Conservation (phyloP, 768 basidiomycete species). For the Macrolepiota fuliginosa region DNA sequence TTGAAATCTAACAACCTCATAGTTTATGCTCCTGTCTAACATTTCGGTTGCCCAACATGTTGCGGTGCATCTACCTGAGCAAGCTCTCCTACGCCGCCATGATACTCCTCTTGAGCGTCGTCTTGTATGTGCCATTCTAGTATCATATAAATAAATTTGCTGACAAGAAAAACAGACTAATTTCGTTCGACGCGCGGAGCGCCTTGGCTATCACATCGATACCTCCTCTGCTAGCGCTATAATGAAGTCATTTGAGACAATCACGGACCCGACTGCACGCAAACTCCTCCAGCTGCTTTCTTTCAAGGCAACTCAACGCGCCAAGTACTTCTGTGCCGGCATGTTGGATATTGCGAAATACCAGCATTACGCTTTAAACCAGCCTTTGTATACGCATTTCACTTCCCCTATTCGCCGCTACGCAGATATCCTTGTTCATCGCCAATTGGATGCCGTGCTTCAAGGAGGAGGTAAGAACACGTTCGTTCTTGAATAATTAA, state of each 20-base stretch:
- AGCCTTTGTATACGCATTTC: slow-evolving; percentile 92
- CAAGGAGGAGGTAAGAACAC: slow-evolving; percentile 57
- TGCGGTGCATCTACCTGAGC: slow-evolving; percentile 92
- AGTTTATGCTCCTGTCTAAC: slow-evolving; percentile 96
- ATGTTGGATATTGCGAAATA: slow-evolving; percentile 99
- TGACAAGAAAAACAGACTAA: slow-evolving; percentile 47
- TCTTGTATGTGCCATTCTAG: slow-evolving; percentile 48
- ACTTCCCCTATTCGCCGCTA: slow-evolving; percentile 92
- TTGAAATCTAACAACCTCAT: slow-evolving; percentile 9
- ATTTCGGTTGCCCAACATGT: slow-evolving; percentile 89
- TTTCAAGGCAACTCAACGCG: slow-evolving; percentile 89
- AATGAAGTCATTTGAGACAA: slow-evolving; percentile 79
- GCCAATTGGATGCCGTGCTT: slow-evolving; percentile 89
- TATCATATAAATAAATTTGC: slow-evolving; percentile 8
- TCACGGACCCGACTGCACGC: slow-evolving; percentile 72
- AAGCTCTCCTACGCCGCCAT: slow-evolving; percentile 93
- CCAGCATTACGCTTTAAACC: slow-evolving; percentile 85
- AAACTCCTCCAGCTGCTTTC: slow-evolving; percentile 80
- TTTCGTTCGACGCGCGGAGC: slow-evolving; percentile 78
- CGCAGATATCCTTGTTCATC: slow-evolving; percentile 93
- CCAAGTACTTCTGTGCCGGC: slow-evolving; percentile 98
- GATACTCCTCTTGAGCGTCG: slow-evolving; percentile 92
- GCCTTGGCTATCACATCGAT: slow-evolving; percentile 84
- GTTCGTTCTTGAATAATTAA: background rate
- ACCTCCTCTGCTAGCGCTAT: slow-evolving; percentile 73